phyloP scores from a whole-genome alignment of 1,284 basidiomycete genomes.

The Trichosporon ovoides region DNA sequence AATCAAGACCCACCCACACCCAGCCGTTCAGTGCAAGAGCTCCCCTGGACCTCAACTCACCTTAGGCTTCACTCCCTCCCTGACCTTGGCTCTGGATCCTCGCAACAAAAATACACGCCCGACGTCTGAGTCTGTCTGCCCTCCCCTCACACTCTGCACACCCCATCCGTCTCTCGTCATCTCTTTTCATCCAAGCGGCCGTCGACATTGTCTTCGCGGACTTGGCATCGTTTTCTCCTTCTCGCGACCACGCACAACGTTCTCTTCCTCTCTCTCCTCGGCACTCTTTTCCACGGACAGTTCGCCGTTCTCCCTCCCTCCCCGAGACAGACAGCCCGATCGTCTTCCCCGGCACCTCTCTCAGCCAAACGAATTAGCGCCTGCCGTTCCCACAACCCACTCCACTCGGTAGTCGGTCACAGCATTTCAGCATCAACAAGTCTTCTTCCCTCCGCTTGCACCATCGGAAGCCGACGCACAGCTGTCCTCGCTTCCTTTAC shows the following conservation, averaged over 20 bases:
- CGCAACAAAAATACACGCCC: slow-evolving; percentile 3
- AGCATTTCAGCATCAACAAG: too few relatives aligned
- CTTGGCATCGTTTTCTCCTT: too few relatives aligned
- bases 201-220: too few relatives aligned
- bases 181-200: slow-evolving; percentile 2
- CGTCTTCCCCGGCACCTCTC: neutral
- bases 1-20: too few relatives aligned
- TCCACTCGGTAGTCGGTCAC: neutral
- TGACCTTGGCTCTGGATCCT: neutral
- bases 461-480: too few relatives aligned
- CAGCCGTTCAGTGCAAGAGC: too few relatives aligned
- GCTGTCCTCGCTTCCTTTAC: too few relatives aligned
- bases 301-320: neutral
- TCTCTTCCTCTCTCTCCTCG: neutral
- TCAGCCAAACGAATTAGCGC: neutral
- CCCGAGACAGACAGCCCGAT: too few relatives aligned
- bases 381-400: neutral
- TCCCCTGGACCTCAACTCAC: too few relatives aligned
- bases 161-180: neutral
- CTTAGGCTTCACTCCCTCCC: neutral
- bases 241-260: neutral
- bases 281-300: neutral
- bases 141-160: neutral
- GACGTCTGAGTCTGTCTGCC: too few relatives aligned
- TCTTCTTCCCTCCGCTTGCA: too few relatives aligned